Base-by-base conservation (phyloP, 768 basidiomycete species). In the Hypholoma sublateritium region DNA sequence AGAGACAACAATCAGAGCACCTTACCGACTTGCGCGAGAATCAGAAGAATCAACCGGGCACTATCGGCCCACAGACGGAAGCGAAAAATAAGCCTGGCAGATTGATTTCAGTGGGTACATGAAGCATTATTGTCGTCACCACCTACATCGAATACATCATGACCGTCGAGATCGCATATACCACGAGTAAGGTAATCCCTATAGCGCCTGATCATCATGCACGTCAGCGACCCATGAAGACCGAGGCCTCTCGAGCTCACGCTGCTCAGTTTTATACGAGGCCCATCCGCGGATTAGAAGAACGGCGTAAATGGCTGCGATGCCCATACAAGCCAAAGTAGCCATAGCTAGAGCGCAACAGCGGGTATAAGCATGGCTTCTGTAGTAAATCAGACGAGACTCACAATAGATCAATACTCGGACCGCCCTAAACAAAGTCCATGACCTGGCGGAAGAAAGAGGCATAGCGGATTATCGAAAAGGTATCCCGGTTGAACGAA, bases 61-160 rank as follows among this genome's bases (percentile, higher is more conserved):
- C 68, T 73, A 58, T 77, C 75, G 45, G 73, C 62, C 73, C 71
- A 73, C 22, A 74, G 61, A n/a, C 65, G 69, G 59, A 75, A 77
- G 47, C 64, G 69, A 37, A 76, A 70, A 36, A 77, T 72, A 21
- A 74, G 70, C 77, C 75, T 78, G 50, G 7, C 11, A 6, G 39
- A 13, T 46, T 22, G 16, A 32, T 5, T 32, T 47, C 34, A 47
- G 54, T 50, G 41, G n/a, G 37, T 34, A 43, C 36, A 52, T 13
- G 17, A 45, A 16, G 21, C 44, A 35, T 21, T 42, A n/a, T 28
- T n/a, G n/a, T 45, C 25, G 28, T 17, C 6, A 21, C 6, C 24
- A 52, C 64, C 58, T 50, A 75, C 77, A 78, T 75, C 49, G 76
- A 63, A 53, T 76, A 76, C 22, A 73, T 56, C 21, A 75, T 55